These are phyloP conservation scores for Pueraria montana DNA, from an alignment of 306 rosid genomes.

Conservation along the genomic window DNA sequence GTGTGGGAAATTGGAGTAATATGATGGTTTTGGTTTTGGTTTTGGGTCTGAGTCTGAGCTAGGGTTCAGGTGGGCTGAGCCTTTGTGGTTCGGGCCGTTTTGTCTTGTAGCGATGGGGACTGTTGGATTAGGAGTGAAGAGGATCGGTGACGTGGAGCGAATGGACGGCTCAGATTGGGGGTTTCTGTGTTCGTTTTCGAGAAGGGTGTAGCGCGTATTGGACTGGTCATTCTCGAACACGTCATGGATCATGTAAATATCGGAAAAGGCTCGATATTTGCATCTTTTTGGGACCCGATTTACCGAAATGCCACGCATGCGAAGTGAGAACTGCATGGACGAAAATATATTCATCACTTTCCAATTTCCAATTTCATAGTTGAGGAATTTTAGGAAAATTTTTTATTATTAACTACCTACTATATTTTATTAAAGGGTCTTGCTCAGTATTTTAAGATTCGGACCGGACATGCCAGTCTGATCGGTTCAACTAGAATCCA, in stretches of 20 bases:
- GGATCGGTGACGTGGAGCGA: slow-evolving; percentile 69
- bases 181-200: slow-evolving; percentile 82
- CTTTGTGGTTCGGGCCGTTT: slow-evolving; percentile 43
- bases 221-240: slow-evolving; percentile 61
- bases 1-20: too few species aligned
- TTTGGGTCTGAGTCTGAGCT: slow-evolving; percentile 55
- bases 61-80: slow-evolving; percentile 64
- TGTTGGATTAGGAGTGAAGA: slow-evolving; percentile 51
- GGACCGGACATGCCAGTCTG: too few species aligned
- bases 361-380: neutral
- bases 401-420: neutral
- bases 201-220: slow-evolving; percentile 56
- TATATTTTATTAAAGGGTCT: neutral
- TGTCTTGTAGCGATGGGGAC: slow-evolving; percentile 8
- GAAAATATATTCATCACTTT: neutral
- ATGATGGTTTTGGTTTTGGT: slow-evolving; percentile 27
- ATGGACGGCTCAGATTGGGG: slow-evolving; percentile 62
- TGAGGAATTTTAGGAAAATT: neutral
- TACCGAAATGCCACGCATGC: slow-evolving; percentile 28
- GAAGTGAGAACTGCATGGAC: neutral
- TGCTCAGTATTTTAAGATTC: too few species aligned
- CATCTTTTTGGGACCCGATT: neutral
- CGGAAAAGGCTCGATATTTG: neutral
- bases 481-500: too few species aligned
- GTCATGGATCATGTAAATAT: slow-evolving; percentile 51